Conservation (phyloP, 495 filamentous ascomycete species). For the Bombardia bombarda region DNA sequence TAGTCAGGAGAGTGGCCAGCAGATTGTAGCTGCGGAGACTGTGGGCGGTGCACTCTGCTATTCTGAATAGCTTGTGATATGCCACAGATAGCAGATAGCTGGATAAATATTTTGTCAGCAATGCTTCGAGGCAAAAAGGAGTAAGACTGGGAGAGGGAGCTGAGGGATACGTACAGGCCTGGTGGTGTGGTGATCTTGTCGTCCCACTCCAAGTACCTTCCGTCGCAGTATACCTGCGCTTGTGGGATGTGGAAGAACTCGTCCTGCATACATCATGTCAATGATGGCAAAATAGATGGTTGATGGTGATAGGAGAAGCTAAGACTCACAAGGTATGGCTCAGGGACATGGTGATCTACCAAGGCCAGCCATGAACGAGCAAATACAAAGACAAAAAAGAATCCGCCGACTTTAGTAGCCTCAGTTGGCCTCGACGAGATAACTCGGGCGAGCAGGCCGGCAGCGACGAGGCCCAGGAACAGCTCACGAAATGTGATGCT, state of each 20-base stretch:
- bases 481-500: constrained; percentile 7
- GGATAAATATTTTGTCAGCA: constrained; percentile 1
- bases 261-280: constrained; percentile 45
- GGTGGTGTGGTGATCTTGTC: constrained; percentile 95
- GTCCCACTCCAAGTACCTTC: constrained; percentile 75
- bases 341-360: constrained; percentile 49
- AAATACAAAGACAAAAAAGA: constrained; percentile 11
- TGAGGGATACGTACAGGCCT: constrained; percentile 62
- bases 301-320: neutral
- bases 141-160: neutral
- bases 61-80: constrained; percentile 19
- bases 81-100: constrained; percentile 51
- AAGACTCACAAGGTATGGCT: constrained; percentile 68
- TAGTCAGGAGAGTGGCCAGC: constrained; percentile 31
- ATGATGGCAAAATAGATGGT: neutral
- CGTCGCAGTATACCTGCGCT: constrained; percentile 75
- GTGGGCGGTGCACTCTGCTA: constrained; percentile 33
- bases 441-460: constrained; percentile 6
- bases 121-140: neutral
- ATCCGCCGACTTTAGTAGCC: neutral
- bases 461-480: constrained; percentile 3
- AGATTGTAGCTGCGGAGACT: constrained; percentile 46
- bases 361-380: constrained; percentile 24
- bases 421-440: neutral
- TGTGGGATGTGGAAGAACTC: constrained; percentile 95